A percentile compares a stretch with the other conserved stretches of the same genome.
Conservation (phyloP, 2,329 filamentous ascomycete genomes). For the Fusarium oxysporum region DNA sequence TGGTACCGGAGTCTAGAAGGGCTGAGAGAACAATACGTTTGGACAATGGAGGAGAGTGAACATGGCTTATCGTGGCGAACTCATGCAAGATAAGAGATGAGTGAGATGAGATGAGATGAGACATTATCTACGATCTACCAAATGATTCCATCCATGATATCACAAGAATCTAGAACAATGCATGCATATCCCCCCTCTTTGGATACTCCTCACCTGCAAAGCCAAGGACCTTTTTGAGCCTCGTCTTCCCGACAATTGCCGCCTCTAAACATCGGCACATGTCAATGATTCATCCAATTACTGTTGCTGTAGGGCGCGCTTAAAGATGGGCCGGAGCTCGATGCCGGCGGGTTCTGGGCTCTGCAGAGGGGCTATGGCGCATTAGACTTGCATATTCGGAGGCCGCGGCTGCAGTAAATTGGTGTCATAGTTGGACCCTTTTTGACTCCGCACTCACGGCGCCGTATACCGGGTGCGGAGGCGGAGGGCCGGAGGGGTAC, state of each 20-base stretch:
- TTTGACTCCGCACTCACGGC: conserved; percentile 27
- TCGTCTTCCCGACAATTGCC: conserved; percentile 41
- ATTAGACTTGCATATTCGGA: conserved; percentile 15
- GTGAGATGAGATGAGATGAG: background rate
- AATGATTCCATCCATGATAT: conserved; percentile 30
- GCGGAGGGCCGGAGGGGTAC: conserved; percentile 16
- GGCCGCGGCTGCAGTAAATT: conserved; percentile 5
- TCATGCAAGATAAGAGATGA: background rate
- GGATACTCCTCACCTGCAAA: conserved; percentile 14
- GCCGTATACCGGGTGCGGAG: conserved; percentile 30
- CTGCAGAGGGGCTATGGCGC: conserved; percentile 7
- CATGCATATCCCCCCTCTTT: conserved; percentile 4
- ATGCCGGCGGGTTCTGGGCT: background rate
- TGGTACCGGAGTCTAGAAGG: background rate
- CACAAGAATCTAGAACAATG: conserved; percentile 21
- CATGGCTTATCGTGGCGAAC: background rate
- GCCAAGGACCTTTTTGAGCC: conserved; percentile 20
- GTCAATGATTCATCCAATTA: conserved; percentile 13
- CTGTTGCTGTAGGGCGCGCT: conserved; percentile 1
- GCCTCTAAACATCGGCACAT: conserved; percentile 23
- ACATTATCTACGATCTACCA: background rate
- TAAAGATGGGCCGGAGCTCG: conserved; percentile 28
- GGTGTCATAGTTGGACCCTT: background rate
- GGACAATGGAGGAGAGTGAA: background rate
- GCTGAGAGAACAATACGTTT: background rate